These are phyloP conservation scores for Ceratocystis ficicola DNA, from an alignment of 2,329 filamentous ascomycete species.

Conservation along the genomic window DNA sequence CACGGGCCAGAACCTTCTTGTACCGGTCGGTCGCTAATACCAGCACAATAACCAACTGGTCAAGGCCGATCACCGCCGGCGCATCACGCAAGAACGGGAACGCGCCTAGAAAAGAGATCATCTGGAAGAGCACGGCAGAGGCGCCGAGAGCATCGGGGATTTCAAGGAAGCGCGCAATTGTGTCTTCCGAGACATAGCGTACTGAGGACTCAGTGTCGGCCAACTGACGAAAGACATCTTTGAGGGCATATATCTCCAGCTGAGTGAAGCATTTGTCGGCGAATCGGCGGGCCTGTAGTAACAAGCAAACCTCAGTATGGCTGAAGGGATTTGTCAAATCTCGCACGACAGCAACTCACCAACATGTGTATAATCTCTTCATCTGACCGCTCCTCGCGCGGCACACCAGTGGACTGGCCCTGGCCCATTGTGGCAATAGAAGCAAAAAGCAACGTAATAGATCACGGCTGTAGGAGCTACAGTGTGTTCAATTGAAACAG, in stretches of 20 bases:
- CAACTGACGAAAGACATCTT: conserved; percentile 58
- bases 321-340: neutral
- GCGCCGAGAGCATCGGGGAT: conserved; percentile 57
- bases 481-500: too few species aligned
- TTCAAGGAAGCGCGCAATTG: conserved; percentile 58
- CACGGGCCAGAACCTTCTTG: conserved; percentile 47
- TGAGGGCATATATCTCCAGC: conserved; percentile 61
- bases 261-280: conserved; percentile 58
- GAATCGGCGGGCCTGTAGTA: conserved; percentile 46
- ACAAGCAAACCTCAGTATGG: neutral
- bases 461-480: too few species aligned
- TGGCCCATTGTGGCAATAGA: conserved; percentile 12
- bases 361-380: conserved; percentile 13
- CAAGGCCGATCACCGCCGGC: conserved; percentile 55
- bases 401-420: conserved; percentile 2
- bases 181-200: conserved; percentile 57
- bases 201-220: conserved; percentile 52
- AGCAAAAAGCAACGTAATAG: too few species aligned
- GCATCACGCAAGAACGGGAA: conserved; percentile 63
- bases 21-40: conserved; percentile 62
- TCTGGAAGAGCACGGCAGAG: conserved; percentile 58
- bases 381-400: neutral
- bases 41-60: conserved; percentile 59
- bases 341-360: neutral
- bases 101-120: conserved; percentile 57